Percentiles rank a stretch among this genome's conserved stretches.
phyloP scores from a whole-genome alignment of 2,329 filamentous ascomycete species.

The Paecilomyces fulvus region DNA sequence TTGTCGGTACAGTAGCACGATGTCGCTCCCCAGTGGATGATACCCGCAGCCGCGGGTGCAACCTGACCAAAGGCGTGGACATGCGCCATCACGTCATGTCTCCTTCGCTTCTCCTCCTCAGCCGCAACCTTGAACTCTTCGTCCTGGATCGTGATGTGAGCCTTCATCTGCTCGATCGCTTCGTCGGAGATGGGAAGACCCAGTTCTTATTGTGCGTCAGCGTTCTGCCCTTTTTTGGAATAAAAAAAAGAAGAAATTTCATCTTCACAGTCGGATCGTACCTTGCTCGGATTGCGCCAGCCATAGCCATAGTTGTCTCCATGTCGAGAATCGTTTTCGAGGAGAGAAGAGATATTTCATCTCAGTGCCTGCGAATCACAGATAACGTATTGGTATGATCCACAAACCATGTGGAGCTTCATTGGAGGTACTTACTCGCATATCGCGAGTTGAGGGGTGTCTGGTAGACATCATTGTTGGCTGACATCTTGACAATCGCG shows the following conservation, averaged over 20 bases:
- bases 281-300: conserved; percentile 70
- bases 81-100: conserved; percentile 2
- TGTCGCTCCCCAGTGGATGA: conserved; percentile 70
- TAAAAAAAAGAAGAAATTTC: not conserved
- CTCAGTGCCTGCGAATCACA: conserved; percentile 39
- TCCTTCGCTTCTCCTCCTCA: conserved; percentile 61
- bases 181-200: conserved; percentile 65
- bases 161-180: conserved; percentile 67
- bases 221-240: conserved; percentile 1
- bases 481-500: conserved; percentile 22
- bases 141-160: conserved; percentile 66
- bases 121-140: conserved; percentile 66
- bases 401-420: conserved; percentile 6
- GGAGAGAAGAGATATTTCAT: conserved; percentile 76
- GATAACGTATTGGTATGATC: not conserved
- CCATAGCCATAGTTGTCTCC: conserved; percentile 78
- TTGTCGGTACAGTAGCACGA: conserved; percentile 54
- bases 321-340: conserved; percentile 64
- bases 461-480: conserved; percentile 50
- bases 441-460: conserved; percentile 66
- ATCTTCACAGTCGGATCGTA: conserved; percentile 8
- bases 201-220: conserved; percentile 45
- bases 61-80: conserved; percentile 55
- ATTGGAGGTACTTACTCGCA: conserved; percentile 43
- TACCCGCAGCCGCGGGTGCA: conserved; percentile 68